Evolutionary conservation across 192 early-diverging fungal genomes (phyloP).

Genomic region (Entrophospora sp.): DNA sequence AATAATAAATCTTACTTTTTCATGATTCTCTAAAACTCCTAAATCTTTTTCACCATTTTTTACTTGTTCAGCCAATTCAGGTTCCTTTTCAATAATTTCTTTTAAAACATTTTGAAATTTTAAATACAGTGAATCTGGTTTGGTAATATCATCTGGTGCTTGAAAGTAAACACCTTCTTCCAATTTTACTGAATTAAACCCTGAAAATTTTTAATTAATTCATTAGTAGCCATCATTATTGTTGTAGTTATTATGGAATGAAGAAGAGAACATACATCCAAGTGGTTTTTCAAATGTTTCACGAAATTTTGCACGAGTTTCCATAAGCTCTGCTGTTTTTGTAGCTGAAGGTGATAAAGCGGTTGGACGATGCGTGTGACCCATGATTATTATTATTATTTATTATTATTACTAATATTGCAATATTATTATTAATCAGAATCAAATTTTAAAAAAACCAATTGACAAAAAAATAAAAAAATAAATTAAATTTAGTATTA

Average conservation of each 20-base stretch:
- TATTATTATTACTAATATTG: too few species aligned
- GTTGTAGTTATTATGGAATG: background rate
- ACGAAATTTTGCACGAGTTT: slow-evolving; percentile 9
- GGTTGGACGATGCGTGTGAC: slow-evolving; percentile 5
- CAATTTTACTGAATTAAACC: slow-evolving; percentile 15
- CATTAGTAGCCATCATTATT: background rate
- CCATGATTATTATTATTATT: too few species aligned
- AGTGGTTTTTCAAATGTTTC: slow-evolving; percentile 14
- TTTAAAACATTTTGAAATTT: slow-evolving; percentile 3
- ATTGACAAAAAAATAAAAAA: too few species aligned
- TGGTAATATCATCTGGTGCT: slow-evolving; percentile 8
- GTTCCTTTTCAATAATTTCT: slow-evolving; percentile 11
- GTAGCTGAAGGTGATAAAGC: slow-evolving; percentile 11
- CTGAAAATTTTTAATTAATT: background rate
- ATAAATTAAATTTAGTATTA: too few species aligned
- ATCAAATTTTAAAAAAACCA: too few species aligned
- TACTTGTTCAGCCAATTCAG: slow-evolving; percentile 11
- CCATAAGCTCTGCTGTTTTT: slow-evolving; percentile 15
- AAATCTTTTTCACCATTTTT: slow-evolving; percentile 15
- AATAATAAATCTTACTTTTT: background rate
- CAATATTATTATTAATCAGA: too few species aligned
- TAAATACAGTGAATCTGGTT: slow-evolving; percentile 8
- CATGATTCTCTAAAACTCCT: slow-evolving; percentile 14
- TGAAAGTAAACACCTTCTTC: slow-evolving; percentile 21
- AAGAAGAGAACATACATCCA: background rate